Percentiles rank a stretch among this genome's conserved stretches.
phyloP scores from a whole-genome alignment of 192 early-diverging fungal genomes.

The Spinellus fusiger region DNA sequence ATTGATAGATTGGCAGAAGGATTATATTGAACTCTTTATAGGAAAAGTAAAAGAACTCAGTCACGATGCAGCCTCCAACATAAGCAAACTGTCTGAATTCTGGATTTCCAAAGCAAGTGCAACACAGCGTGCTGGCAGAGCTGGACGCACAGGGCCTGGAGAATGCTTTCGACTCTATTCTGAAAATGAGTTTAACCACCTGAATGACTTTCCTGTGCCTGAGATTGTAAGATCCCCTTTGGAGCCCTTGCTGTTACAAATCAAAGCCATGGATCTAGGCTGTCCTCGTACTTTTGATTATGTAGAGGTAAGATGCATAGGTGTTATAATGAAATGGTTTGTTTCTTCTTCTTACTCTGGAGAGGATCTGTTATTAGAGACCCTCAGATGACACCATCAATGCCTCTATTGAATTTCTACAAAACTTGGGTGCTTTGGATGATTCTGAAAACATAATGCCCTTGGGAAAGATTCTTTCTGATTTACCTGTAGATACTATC shows the following conservation, averaged over 20 bases:
- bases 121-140: constrained; percentile 59
- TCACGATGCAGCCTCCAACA: constrained; percentile 44
- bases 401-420: constrained; percentile 37
- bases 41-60: constrained; percentile 62
- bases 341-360: neutral
- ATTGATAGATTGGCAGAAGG: too few relatives aligned
- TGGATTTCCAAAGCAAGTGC: constrained; percentile 65
- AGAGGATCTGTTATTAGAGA: neutral
- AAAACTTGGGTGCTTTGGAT: constrained; percentile 46
- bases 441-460: constrained; percentile 37
- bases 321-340: neutral
- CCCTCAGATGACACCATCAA: constrained; percentile 40
- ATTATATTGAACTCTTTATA: neutral
- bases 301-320: constrained; percentile 36
- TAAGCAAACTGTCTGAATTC: constrained; percentile 57
- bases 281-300: constrained; percentile 59
- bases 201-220: constrained; percentile 62
- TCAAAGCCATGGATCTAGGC: constrained; percentile 55
- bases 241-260: constrained; percentile 52
- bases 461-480: constrained; percentile 47
- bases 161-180: constrained; percentile 62
- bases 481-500: constrained; percentile 55
- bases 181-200: constrained; percentile 47
- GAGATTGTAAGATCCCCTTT: constrained; percentile 60
- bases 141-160: constrained; percentile 58